Conservation (phyloP, 257 asterid genomes). For the Nicotiana undulata region DNA sequence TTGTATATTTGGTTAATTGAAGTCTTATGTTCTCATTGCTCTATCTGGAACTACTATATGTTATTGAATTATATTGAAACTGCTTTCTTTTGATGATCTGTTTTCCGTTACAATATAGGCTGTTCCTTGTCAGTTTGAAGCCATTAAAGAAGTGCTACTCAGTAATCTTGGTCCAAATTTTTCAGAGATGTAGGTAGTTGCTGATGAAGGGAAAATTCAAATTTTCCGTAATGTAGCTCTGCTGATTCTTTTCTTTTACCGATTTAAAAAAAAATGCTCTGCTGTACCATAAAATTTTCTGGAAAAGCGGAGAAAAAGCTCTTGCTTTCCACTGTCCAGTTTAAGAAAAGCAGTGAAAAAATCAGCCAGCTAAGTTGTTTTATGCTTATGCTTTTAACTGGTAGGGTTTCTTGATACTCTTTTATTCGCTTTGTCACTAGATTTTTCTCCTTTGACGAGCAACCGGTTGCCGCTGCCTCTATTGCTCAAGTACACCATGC, state of each 20-base stretch:
- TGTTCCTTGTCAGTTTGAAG: constrained; percentile 65
- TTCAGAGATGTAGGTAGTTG: constrained; percentile 59
- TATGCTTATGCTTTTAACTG: not conserved
- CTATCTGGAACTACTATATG: too few species aligned
- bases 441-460: constrained; percentile 73
- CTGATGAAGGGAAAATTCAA: not conserved
- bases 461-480: constrained; percentile 97
- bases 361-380: not conserved
- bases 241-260: too few species aligned
- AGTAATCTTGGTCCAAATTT: constrained; percentile 60
- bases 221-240: too few species aligned
- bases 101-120: constrained; percentile 40
- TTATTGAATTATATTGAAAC: too few species aligned
- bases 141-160: constrained; percentile 53
- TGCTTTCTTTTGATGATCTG: constrained; percentile 7
- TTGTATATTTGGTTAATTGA: constrained; percentile 12
- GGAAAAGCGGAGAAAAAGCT: too few species aligned
- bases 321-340: too few species aligned
- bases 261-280: too few species aligned
- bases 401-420: constrained; percentile 14
- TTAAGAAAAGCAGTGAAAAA: not conserved
- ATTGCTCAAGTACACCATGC: constrained; percentile 98
- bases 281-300: too few species aligned
- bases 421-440: constrained; percentile 33
- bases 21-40: too few species aligned